Evolutionary conservation across 768 basidiomycete genomes (phyloP).

Genomic region (Boletus coccyginus): DNA sequence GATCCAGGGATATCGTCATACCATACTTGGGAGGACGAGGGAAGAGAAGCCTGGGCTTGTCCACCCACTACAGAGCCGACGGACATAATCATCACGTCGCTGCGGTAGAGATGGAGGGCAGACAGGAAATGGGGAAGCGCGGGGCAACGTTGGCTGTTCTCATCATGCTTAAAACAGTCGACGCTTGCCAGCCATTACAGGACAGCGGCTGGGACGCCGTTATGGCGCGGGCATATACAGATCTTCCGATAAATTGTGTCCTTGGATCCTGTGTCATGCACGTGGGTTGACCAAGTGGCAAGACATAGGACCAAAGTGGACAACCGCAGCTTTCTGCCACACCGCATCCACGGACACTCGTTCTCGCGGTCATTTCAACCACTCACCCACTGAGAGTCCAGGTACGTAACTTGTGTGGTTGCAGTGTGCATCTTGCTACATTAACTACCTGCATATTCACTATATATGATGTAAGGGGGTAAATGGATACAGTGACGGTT

Average conservation of each 20-base stretch:
- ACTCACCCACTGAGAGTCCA: background rate
- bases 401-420: slow-evolving; percentile 14
- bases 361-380: slow-evolving; percentile 30
- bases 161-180: slow-evolving; percentile 28
- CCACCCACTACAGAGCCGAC: slow-evolving; percentile 13
- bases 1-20: slow-evolving; percentile 61
- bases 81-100: slow-evolving; percentile 17
- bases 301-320: slow-evolving; percentile 6
- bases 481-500: slow-evolving; percentile 18
- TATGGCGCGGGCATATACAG: slow-evolving; percentile 21
- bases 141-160: slow-evolving; percentile 6
- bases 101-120: background rate
- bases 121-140: background rate
- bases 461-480: slow-evolving; percentile 15
- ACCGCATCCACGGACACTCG: background rate
- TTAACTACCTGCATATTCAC: slow-evolving; percentile 18
- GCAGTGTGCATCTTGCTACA: slow-evolving; percentile 18
- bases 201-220: slow-evolving; percentile 8
- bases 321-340: slow-evolving; percentile 14
- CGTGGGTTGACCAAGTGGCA: slow-evolving; percentile 20
- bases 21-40: slow-evolving; percentile 42
- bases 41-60: slow-evolving; percentile 11
- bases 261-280: slow-evolving; percentile 22
- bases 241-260: slow-evolving; percentile 23
- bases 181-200: slow-evolving; percentile 27